phyloP scores from a whole-genome alignment of 441 rosid genomes.

The Aquilaria agallochum region DNA sequence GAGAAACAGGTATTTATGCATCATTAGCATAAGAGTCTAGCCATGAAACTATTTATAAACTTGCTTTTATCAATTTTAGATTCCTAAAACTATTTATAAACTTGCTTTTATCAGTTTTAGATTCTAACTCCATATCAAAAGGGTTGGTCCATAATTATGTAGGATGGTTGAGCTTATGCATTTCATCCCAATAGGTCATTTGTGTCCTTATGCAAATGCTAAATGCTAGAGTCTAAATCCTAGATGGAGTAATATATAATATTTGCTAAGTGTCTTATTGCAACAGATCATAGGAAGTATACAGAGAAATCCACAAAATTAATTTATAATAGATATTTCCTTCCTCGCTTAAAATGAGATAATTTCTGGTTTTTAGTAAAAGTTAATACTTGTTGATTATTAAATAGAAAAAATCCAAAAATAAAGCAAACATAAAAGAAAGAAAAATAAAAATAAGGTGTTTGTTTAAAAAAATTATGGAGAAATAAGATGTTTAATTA shows the following conservation, averaged over 20 bases:
- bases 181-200: too few relatives aligned
- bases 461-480: neutral
- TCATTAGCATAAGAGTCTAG: too few relatives aligned
- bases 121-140: too few relatives aligned
- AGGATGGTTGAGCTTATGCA: too few relatives aligned
- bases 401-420: neutral
- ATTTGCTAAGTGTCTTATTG: neutral
- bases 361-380: neutral
- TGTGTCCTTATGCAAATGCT: neutral
- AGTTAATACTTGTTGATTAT: too few relatives aligned
- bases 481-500: neutral
- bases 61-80: too few relatives aligned
- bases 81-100: too few relatives aligned
- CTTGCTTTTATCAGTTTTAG: too few relatives aligned
- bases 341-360: neutral
- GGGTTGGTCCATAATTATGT: too few relatives aligned
- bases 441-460: neutral
- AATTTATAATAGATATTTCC: neutral
- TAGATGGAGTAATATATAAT: too few relatives aligned
- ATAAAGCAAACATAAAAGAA: neutral
- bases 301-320: neutral
- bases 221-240: neutral
- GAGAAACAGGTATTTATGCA: neutral
- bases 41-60: too few relatives aligned
- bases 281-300: too few relatives aligned